Percentiles rank a stretch among this genome's conserved stretches.
These are phyloP conservation scores for Xylaria grammica DNA, from an alignment of 495 filamentous ascomycete species.

Conservation along the genomic window DNA sequence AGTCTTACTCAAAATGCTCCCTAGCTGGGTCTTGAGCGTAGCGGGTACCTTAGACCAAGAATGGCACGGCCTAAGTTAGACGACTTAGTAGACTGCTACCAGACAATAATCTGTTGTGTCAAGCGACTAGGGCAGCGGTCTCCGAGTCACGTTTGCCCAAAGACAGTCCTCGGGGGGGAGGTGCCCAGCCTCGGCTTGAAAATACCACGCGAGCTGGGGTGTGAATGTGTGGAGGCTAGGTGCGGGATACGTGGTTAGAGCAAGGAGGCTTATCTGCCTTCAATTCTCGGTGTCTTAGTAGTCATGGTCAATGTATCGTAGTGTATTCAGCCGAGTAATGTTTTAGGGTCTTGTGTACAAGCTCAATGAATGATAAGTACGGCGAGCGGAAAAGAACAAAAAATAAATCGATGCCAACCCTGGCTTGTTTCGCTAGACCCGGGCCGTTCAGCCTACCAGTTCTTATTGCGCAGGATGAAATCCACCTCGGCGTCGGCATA, in stretches of 20 bases:
- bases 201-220: not conserved
- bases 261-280: slow-evolving; percentile 1
- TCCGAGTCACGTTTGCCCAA: not conserved
- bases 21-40: not conserved
- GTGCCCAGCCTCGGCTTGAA: not conserved
- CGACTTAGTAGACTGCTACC: not conserved
- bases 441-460: not conserved
- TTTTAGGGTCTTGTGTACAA: not conserved
- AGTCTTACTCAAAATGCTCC: not conserved
- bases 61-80: not conserved
- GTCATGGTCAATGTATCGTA: not conserved
- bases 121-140: not conserved
- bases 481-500: slow-evolving; percentile 47
- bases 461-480: slow-evolving; percentile 36
- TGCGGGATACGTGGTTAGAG: not conserved
- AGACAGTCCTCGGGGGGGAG: not conserved
- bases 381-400: too few relatives aligned
- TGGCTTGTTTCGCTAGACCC: not conserved
- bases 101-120: not conserved
- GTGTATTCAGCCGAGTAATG: not conserved
- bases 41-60: not conserved
- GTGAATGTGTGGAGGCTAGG: not conserved
- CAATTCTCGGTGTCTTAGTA: slow-evolving; percentile 7
- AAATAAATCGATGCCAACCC: not conserved
- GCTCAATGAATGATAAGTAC: not conserved